Base-by-base conservation (phyloP, 441 rosid genomes). In the Jatropha podagrica region DNA sequence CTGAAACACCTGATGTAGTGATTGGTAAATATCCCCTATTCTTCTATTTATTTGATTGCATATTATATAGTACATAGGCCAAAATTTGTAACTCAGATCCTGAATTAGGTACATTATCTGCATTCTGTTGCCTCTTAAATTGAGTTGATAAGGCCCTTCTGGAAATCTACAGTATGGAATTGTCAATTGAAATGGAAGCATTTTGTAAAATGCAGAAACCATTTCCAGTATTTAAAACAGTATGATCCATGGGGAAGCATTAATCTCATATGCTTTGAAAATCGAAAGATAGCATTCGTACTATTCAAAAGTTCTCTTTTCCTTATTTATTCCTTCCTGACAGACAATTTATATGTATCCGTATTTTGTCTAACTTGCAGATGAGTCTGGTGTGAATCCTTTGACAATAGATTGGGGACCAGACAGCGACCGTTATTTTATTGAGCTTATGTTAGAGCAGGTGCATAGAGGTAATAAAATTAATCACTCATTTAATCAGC, bases 361-460 rank as follows among this genome's bases (percentile, higher is more conserved):
- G 10, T 15, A 20, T 51, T 56, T 42, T 12, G 46, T 27, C 12
- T 60, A 32, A 38, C 7, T 75, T 70, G 83, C 81, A 84, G 90
- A 76, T 56, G 81, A 79, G 17, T 65, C 75, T 20, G 63, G 75
- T 62, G 60, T 77, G 4, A 81, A 81, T 76, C 81, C 89, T 68
- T 77, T 79, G 52, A 75, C 54, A 74, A 72, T 80, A 69, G 88
- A 85, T 60, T 93, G 99, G 97, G 87, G 90, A 54, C 86, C 79
- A 38, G 77, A 77, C 75, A 85, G 90, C 96, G 96, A 91, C 74
- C 77, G 67, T 0, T 79, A 79, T 79, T 85, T 92, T 76, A 75
- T 90, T 58, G 89, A 86, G 78, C 90, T 90, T 65, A 81, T 95
- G 87, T 61, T 89, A 74, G 86, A 88, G 83, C 90, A 88, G 73